Evolutionary conservation across 495 filamentous ascomycete genomes (phyloP).

Genomic region (Neurospora africana): DNA sequence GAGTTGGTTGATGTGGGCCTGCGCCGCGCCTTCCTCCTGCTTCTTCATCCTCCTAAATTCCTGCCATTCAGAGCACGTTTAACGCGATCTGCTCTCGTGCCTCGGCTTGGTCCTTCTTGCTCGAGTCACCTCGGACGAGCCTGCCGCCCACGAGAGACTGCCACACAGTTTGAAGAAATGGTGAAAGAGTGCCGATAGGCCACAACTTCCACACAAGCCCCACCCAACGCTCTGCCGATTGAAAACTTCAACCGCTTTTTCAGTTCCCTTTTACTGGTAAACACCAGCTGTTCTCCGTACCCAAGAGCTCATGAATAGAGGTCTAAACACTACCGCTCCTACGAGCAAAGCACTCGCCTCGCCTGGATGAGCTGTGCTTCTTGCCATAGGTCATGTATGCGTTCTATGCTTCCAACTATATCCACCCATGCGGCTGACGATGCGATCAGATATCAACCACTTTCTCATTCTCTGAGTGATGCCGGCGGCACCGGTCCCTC

Average conservation of each 20-base stretch:
- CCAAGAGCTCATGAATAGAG: not conserved
- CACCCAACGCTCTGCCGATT: not conserved
- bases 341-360: not conserved
- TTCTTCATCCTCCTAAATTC: not conserved
- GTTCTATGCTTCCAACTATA: not conserved
- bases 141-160: not conserved
- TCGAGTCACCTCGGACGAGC: not conserved
- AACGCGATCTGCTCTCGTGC: not conserved
- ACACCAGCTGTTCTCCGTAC: not conserved
- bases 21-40: not conserved
- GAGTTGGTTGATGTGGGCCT: not conserved
- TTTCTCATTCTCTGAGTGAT: not conserved
- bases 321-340: not conserved
- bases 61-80: not conserved
- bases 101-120: not conserved
- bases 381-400: not conserved
- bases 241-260: not conserved
- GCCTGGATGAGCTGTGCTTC: not conserved
- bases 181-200: not conserved
- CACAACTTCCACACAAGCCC: not conserved
- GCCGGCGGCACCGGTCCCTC: not conserved
- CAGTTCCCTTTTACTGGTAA: not conserved
- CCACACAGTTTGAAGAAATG: not conserved
- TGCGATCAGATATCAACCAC: not conserved
- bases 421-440: not conserved